Base-by-base conservation (phyloP, 352 stramenopile species). In the Phytopythium chamaehyphon region DNA sequence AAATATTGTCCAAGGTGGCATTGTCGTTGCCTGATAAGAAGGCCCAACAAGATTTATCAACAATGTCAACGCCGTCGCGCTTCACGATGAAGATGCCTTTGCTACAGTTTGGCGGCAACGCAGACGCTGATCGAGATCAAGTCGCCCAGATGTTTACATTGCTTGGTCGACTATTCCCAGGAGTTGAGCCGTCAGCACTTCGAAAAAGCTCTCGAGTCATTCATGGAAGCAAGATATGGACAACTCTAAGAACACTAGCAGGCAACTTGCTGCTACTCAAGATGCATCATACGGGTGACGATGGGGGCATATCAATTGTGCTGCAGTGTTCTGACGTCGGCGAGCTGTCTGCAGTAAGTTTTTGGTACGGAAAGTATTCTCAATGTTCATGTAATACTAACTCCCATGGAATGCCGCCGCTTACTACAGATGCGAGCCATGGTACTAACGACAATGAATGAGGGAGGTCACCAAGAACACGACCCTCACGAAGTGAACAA, bases 321-420 rank as follows among this genome's bases (percentile, higher is more conserved):
- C 56, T 84, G 9, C 66, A 88, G 43, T 71, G 76, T n/a, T 86
- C 76, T 10, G 71, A 73, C 40, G 44, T 71, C 1, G 64, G 64
- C 2, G 78, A 90, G 60, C 66, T 90, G 12, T 74, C 73, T 31
- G 72, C 71, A 49, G 78, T 88, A 71, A 26, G 73, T 63, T 40
- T 36, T 2, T 48, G 16, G 24, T n/a, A 1, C 12, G 8, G 6
- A 18, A 28, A 26, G 15, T 2, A 33, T 8, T 6, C 1, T 0
- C 36, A 24, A 5, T 22, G 9, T 22, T 50, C n/a, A n/a, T n/a
- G n/a, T n/a, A n/a, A n/a, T n/a, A n/a, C n/a, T n/a, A n/a, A n/a
- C n/a, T n/a, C n/a, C n/a, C n/a, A n/a, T n/a, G n/a, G n/a, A n/a
- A n/a, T n/a, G n/a, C n/a, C n/a, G n/a, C n/a, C n/a, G n/a, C n/a